Percentiles rank a stretch among this genome's conserved stretches.
These are phyloP conservation scores for Xylaria sp. DNA, from an alignment of 2,329 filamentous ascomycete genomes.

Conservation along the genomic window DNA sequence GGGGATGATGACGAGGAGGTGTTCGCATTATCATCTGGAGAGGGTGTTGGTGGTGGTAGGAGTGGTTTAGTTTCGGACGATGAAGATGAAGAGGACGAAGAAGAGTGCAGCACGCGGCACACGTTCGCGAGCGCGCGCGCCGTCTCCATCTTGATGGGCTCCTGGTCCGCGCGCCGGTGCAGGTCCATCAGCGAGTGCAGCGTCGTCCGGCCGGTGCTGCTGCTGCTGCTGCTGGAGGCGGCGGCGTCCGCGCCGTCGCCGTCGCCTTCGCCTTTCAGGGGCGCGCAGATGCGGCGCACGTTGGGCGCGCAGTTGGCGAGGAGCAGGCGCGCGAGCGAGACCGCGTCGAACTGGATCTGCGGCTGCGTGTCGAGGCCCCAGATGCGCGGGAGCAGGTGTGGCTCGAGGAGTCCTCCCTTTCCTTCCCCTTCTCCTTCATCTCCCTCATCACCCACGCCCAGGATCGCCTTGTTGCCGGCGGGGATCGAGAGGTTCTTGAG, in stretches of 20 bases:
- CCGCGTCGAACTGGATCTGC: constrained; percentile 63
- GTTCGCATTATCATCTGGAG: neutral
- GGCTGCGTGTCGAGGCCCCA: constrained; percentile 56
- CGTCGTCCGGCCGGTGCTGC: neutral
- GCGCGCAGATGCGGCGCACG: constrained; percentile 51
- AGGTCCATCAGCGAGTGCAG: constrained; percentile 44
- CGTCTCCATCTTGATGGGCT: constrained; percentile 63
- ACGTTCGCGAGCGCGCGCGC: constrained; percentile 56
- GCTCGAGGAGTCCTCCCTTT: constrained; percentile 48
- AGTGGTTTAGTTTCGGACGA: too few species aligned
- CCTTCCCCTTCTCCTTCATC: too few species aligned
- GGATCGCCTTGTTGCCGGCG: constrained; percentile 52
- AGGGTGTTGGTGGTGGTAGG: neutral
- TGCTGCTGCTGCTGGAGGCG: neutral
- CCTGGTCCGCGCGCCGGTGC: constrained; percentile 49
- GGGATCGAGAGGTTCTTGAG: constrained; percentile 68
- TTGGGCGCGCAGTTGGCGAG: constrained; percentile 57
- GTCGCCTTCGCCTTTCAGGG: constrained; percentile 34
- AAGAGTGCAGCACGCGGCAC: constrained; percentile 58
- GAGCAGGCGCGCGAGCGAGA: constrained; percentile 61
- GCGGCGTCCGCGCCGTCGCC: constrained; percentile 2
- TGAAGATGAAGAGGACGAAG: constrained; percentile 21
- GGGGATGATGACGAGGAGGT: constrained; percentile 7
- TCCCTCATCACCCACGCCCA: too few species aligned
- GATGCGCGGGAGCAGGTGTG: constrained; percentile 53